Conservation (phyloP, 306 rosid genomes). For the Cicer judaicum region DNA sequence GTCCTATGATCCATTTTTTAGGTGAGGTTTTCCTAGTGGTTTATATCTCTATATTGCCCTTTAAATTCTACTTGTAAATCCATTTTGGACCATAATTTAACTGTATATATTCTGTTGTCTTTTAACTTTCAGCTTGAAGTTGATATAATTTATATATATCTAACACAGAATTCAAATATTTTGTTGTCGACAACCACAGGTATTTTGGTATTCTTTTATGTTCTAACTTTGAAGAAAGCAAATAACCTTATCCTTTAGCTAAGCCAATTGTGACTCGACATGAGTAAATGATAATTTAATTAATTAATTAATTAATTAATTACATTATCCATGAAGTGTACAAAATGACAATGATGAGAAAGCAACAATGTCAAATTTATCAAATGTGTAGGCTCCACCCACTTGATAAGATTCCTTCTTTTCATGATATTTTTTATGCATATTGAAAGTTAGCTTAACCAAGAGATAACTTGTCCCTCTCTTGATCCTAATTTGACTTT, state of each 20-base stretch:
- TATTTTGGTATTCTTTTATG: constrained; percentile 27
- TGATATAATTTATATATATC: constrained; percentile 11
- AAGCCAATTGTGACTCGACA: constrained; percentile 5
- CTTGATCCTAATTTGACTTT: constrained; percentile 24
- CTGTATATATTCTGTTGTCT: constrained; percentile 35
- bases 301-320: constrained; percentile 9
- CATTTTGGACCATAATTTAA: constrained; percentile 30
- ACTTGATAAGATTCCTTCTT: constrained; percentile 46
- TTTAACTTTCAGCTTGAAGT: constrained; percentile 38
- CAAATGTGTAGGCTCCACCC: constrained; percentile 13
- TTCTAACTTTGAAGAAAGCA: neutral
- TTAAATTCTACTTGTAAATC: constrained; percentile 42
- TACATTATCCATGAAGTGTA: neutral
- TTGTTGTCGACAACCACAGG: neutral
- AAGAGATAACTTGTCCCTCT: neutral
- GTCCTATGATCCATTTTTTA: constrained; percentile 62
- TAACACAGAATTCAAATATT: constrained; percentile 30
- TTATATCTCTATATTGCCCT: constrained; percentile 33
- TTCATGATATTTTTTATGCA: constrained; percentile 32
- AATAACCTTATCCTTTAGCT: constrained; percentile 25
- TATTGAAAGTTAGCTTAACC: neutral
- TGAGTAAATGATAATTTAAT: neutral
- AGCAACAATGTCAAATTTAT: neutral
- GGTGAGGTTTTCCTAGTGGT: constrained; percentile 50
- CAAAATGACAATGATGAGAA: constrained; percentile 35